Evolutionary conservation across 2,329 filamentous ascomycete genomes (phyloP).

Genomic region (Boeremia lycopersici): DNA sequence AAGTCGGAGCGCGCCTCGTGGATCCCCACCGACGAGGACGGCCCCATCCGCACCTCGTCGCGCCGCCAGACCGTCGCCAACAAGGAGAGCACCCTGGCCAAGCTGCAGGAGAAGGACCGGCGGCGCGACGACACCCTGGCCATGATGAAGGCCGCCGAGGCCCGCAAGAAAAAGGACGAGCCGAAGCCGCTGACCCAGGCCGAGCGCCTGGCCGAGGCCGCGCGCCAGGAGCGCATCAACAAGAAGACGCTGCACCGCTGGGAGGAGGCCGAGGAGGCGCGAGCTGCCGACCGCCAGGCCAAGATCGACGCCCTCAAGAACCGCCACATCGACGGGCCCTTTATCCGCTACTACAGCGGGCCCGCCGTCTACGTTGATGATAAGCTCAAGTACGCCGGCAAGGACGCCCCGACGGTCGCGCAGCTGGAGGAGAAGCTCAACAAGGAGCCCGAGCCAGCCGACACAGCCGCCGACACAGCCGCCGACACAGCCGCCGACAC

Average conservation of each 20-base stretch:
- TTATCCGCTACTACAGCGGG: slow-evolving; percentile 94
- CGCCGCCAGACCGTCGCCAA: slow-evolving; percentile 68
- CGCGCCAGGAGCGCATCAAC: slow-evolving; percentile 82
- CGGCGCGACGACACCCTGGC: slow-evolving; percentile 72
- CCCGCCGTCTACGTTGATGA: slow-evolving; percentile 80
- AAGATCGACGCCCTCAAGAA: slow-evolving; percentile 88
- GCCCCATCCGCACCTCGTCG: slow-evolving; percentile 66
- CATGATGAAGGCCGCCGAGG: slow-evolving; percentile 66
- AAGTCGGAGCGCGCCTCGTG: slow-evolving; percentile 74
- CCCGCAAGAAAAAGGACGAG: slow-evolving; percentile 72
- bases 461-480: slow-evolving; percentile 15
- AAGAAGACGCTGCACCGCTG: slow-evolving; percentile 89
- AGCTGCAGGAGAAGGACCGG: slow-evolving; percentile 75
- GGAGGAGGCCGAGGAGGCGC: slow-evolving; percentile 90
- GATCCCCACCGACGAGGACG: slow-evolving; percentile 68
- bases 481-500: no score
- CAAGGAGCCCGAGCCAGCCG: slow-evolving; percentile 30
- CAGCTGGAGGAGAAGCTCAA: slow-evolving; percentile 46
- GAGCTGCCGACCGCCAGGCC: slow-evolving; percentile 80
- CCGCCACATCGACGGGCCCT: slow-evolving; percentile 83
- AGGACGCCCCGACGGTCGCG: slow-evolving; percentile 45
- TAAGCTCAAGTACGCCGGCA: slow-evolving; percentile 72
- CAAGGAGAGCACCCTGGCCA: slow-evolving; percentile 64
- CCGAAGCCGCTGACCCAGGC: slow-evolving; percentile 85
- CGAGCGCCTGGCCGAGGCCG: slow-evolving; percentile 82